Evolutionary conservation across 129 eudicot species (phyloP).

Genomic region (Flaveria sonorensis): DNA sequence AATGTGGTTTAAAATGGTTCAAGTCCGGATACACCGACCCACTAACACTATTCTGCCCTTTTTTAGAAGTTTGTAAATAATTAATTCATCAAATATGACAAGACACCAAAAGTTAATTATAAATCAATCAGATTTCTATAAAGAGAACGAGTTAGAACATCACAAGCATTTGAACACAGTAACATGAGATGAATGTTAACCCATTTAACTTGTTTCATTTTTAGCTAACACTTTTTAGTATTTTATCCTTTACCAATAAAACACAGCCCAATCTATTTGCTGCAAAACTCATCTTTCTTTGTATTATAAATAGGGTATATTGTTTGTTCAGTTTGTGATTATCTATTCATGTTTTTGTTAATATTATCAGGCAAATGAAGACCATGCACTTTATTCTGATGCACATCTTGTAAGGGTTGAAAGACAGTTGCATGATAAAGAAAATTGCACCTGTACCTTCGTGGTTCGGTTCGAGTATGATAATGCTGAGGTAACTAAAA

Average conservation of each 20-base stretch:
- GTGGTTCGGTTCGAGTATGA: constrained; percentile 63
- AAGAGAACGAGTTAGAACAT: background rate
- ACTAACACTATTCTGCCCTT: background rate
- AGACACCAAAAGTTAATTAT: background rate
- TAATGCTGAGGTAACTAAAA: constrained; percentile 51
- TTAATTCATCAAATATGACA: background rate
- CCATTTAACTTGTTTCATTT: background rate
- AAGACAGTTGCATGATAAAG: constrained; percentile 51
- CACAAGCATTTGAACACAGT: constrained; percentile 1
- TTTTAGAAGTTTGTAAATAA: background rate
- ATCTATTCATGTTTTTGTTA: background rate
- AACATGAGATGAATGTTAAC: background rate
- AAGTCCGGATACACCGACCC: background rate
- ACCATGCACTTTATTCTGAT: constrained; percentile 77
- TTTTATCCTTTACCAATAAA: constrained; percentile 3
- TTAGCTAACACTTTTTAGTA: background rate
- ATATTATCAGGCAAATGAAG: constrained; percentile 62
- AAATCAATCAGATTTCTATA: background rate
- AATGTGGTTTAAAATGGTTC: background rate
- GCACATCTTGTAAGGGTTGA: constrained; percentile 55
- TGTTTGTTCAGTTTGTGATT: too few species aligned
- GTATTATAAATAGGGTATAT: background rate
- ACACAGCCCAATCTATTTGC: background rate
- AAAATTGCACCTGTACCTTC: constrained; percentile 63
- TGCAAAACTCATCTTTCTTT: background rate